phyloP scores from a whole-genome alignment of 2,329 filamentous ascomycete species.

The Xenosphaeropsis pyriputrescens region DNA sequence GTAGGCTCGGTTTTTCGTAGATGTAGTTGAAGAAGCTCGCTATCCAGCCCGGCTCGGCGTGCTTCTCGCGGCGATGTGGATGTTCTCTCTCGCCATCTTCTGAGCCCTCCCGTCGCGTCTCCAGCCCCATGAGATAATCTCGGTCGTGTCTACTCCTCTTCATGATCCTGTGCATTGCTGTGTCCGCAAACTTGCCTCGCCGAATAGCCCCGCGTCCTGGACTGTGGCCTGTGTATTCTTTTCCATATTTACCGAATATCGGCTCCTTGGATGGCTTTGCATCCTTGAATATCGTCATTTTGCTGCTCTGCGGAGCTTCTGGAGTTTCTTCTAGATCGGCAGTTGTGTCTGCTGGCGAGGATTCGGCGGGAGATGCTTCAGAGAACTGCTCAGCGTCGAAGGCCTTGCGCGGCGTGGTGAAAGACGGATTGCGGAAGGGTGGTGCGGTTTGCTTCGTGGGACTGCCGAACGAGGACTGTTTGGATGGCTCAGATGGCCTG shows the following conservation, averaged over 20 bases:
- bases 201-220: slow-evolving; percentile 53
- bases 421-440: slow-evolving; percentile 47
- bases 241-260: slow-evolving; percentile 25
- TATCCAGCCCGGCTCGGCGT: slow-evolving; percentile 19
- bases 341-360: slow-evolving; percentile 35
- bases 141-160: slow-evolving; percentile 28
- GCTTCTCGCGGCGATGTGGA: slow-evolving; percentile 20
- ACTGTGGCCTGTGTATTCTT: slow-evolving; percentile 21
- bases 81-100: slow-evolving; percentile 19
- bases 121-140: slow-evolving; percentile 21
- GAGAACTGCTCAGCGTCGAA: slow-evolving; percentile 37
- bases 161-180: slow-evolving; percentile 31
- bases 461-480: slow-evolving; percentile 14
- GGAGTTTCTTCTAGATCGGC: slow-evolving; percentile 35
- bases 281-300: slow-evolving; percentile 34
- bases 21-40: slow-evolving; percentile 43
- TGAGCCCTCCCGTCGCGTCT: slow-evolving; percentile 18
- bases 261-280: slow-evolving; percentile 27
- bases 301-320: slow-evolving; percentile 34
- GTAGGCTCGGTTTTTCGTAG: slow-evolving; percentile 48
- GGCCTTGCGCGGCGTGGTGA: slow-evolving; percentile 45
- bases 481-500: slow-evolving; percentile 25
- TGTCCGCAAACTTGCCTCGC: slow-evolving; percentile 30
- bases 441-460: slow-evolving; percentile 22
- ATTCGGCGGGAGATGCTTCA: slow-evolving; percentile 41